Percentiles rank a stretch among this genome's conserved stretches.
These are phyloP conservation scores for Calocybe indica DNA, from an alignment of 768 basidiomycete species.

Conservation along the genomic window DNA sequence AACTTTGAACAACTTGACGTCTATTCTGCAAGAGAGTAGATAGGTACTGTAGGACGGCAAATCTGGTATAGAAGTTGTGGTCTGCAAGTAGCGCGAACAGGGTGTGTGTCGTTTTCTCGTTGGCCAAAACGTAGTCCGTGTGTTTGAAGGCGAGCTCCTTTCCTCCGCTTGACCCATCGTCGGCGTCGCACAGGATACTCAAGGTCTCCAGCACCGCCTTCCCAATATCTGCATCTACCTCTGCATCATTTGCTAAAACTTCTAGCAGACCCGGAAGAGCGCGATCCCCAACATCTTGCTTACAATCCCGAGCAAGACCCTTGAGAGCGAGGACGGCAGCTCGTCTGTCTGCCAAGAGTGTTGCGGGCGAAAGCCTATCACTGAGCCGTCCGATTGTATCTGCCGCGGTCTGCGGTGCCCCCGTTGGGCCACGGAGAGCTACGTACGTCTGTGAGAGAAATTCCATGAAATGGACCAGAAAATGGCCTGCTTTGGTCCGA, in stretches of 20 bases:
- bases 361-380: constrained; percentile 86
- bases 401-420: constrained; percentile 73
- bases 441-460: constrained; percentile 84
- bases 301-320: constrained; percentile 88
- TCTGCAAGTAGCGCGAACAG: constrained; percentile 74
- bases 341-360: constrained; percentile 84
- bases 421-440: constrained; percentile 78
- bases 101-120: constrained; percentile 65
- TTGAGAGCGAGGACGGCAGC: constrained; percentile 94
- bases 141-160: constrained; percentile 81
- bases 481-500: neutral
- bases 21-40: constrained; percentile 77
- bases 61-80: constrained; percentile 79
- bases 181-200: constrained; percentile 76
- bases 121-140: constrained; percentile 72
- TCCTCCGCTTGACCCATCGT: constrained; percentile 35
- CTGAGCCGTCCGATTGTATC: constrained; percentile 87
- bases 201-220: constrained; percentile 92
- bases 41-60: constrained; percentile 78
- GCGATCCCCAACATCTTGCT: constrained; percentile 76
- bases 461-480: constrained; percentile 45
- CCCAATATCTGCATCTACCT: constrained; percentile 86
- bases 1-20: constrained; percentile 76
- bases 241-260: constrained; percentile 81
- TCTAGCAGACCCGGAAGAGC: constrained; percentile 76